phyloP scores from a whole-genome alignment of 2,329 filamentous ascomycete species.

The Parafenestella ontariensis region DNA sequence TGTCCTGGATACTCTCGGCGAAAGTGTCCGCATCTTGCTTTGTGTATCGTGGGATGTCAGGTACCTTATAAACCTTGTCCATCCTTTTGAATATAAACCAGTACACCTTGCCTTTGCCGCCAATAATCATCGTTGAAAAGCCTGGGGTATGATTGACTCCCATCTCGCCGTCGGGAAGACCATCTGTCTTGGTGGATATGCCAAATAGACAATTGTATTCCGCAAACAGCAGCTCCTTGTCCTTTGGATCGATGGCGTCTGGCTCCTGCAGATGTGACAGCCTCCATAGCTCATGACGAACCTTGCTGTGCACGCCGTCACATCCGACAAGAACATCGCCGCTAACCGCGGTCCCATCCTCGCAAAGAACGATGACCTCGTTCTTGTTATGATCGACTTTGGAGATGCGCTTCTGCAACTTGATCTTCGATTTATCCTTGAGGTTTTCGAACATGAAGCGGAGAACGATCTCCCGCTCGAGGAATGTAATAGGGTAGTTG shows the following conservation, averaged over 20 bases:
- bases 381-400: constrained; percentile 11
- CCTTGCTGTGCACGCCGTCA: constrained; percentile 20
- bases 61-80: constrained; percentile 27
- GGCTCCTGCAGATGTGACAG: constrained; percentile 7
- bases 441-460: constrained; percentile 16
- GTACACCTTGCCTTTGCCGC: constrained; percentile 29
- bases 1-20: constrained; percentile 29
- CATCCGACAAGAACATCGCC: constrained; percentile 21
- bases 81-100: constrained; percentile 37
- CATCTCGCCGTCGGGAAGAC: constrained; percentile 9
- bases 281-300: constrained; percentile 19
- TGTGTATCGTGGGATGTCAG: constrained; percentile 42
- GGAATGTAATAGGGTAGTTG: constrained; percentile 14
- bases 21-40: constrained; percentile 39
- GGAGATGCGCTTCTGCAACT: constrained; percentile 4
- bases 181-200: constrained; percentile 8
- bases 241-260: constrained; percentile 4
- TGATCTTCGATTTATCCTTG: constrained; percentile 21
- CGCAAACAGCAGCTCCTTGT: constrained; percentile 10
- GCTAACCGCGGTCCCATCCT: constrained; percentile 7
- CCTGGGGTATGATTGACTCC: constrained; percentile 7
- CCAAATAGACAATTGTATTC: constrained; percentile 23
- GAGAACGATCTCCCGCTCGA: constrained; percentile 18
- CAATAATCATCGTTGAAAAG: constrained; percentile 13
- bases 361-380: constrained; percentile 13